A percentile compares a stretch with the other conserved stretches of the same genome.
phyloP scores from a whole-genome alignment of 1,284 basidiomycete genomes.

The Abortiporus biennis region DNA sequence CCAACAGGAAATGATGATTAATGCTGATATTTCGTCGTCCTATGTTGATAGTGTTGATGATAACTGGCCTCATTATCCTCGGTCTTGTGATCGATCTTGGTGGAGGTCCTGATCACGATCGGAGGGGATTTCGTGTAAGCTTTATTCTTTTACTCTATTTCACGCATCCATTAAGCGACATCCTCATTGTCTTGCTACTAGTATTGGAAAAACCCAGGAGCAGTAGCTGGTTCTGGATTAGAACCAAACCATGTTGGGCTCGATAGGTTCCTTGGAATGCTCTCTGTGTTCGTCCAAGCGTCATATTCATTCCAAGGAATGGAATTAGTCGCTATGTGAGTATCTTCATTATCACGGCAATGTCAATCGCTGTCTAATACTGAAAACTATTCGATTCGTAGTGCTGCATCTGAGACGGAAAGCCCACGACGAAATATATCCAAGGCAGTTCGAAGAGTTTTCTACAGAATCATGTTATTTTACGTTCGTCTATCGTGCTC shows the following conservation, averaged over 20 bases:
- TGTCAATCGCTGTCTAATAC: too few relatives aligned
- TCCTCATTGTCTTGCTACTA: too few relatives aligned
- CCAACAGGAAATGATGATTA: too few relatives aligned
- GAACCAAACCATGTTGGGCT: constrained; percentile 33
- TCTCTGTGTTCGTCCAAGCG: constrained; percentile 68
- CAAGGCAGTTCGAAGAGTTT: constrained; percentile 76
- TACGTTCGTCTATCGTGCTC: constrained; percentile 39
- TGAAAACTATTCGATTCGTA: constrained; percentile 16
- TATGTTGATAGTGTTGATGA: constrained; percentile 41
- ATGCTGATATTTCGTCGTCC: neutral
- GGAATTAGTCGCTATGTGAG: constrained; percentile 75
- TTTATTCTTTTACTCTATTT: too few relatives aligned
- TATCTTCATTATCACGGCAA: too few relatives aligned
- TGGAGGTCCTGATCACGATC: constrained; percentile 53
- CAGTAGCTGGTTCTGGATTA: constrained; percentile 42
- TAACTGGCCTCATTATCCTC: constrained; percentile 57
- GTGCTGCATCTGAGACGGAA: constrained; percentile 68
- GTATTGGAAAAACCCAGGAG: constrained; percentile 72
- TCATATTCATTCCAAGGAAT: constrained; percentile 83
- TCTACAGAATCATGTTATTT: constrained; percentile 75
- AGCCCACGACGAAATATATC: constrained; percentile 76
- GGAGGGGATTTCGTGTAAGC: constrained; percentile 56
- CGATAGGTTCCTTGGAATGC: constrained; percentile 65
- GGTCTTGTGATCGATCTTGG: constrained; percentile 70
- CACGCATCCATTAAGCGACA: too few relatives aligned